A percentile compares a stretch with the other conserved stretches of the same genome.
Conservation (phyloP, 2,329 filamentous ascomycete genomes). For the Periconia macrospinosa region DNA sequence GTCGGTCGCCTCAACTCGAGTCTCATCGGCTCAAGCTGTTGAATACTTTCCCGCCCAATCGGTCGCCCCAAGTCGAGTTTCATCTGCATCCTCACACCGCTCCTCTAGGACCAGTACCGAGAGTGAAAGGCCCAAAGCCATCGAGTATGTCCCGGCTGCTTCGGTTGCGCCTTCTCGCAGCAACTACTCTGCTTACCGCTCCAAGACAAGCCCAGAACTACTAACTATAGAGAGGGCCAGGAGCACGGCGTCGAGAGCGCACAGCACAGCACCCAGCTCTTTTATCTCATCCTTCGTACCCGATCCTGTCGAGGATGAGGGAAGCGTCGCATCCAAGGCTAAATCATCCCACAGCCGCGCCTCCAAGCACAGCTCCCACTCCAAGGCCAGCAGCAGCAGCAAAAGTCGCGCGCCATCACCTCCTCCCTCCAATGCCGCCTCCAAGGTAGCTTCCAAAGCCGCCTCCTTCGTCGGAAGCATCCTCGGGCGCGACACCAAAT, state of each 20-base stretch:
- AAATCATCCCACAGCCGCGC: constrained; percentile 31
- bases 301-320: constrained; percentile 32
- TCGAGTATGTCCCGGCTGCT: constrained; percentile 41
- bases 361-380: constrained; percentile 29
- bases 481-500: constrained; percentile 35
- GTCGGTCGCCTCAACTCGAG: constrained; percentile 11
- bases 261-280: constrained; percentile 33
- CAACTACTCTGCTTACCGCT: constrained; percentile 26
- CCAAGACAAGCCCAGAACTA: constrained; percentile 34
- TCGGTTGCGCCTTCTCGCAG: constrained; percentile 31
- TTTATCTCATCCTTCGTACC: constrained; percentile 43
- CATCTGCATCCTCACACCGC: constrained; percentile 1
- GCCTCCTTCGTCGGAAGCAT: constrained; percentile 40
- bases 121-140: constrained; percentile 11
- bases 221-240: constrained; percentile 23
- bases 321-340: constrained; percentile 37
- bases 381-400: constrained; percentile 27
- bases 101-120: constrained; percentile 16
- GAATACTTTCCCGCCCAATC: constrained; percentile 29
- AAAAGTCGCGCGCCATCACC: constrained; percentile 27
- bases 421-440: constrained; percentile 14
- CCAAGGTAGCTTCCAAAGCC: constrained; percentile 26
- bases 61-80: constrained; percentile 7
- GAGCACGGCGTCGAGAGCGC: constrained; percentile 20
- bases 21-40: constrained; percentile 6